Conservation (phyloP, 441 rosid genomes). For the Codiaeum variegatum region DNA sequence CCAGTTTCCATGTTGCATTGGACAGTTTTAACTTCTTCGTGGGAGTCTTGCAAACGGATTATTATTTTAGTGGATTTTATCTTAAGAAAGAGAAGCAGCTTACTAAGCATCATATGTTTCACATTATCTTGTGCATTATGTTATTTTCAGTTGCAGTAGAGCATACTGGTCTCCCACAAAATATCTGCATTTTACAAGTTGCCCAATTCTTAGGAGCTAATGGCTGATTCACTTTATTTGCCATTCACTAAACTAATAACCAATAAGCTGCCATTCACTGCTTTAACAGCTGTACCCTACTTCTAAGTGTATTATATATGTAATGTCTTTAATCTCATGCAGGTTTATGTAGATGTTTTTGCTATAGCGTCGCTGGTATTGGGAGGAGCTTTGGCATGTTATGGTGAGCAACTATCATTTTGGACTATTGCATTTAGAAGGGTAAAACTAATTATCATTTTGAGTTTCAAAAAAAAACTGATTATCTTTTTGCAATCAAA, state of each 20-base stretch:
- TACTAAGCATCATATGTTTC: neutral
- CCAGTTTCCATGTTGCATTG: neutral
- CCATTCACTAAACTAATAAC: too few relatives aligned
- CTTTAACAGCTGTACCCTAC: too few relatives aligned
- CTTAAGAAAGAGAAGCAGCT: neutral
- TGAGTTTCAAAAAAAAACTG: too few relatives aligned
- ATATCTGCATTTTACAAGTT: neutral
- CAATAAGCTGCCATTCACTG: too few relatives aligned
- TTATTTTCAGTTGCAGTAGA: neutral
- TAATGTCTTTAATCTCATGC: slow-evolving; percentile 26
- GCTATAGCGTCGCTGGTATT: slow-evolving; percentile 39
- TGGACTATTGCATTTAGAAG: neutral
- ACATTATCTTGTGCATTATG: neutral
- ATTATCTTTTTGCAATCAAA: slow-evolving; percentile 1
- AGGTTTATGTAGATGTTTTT: slow-evolving; percentile 50
- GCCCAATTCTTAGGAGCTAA: neutral
- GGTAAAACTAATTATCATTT: too few relatives aligned
- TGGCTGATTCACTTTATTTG: neutral
- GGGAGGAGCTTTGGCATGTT: slow-evolving; percentile 58
- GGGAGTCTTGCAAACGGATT: neutral
- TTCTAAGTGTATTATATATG: neutral
- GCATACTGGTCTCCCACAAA: neutral
- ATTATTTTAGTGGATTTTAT: neutral
- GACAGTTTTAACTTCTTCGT: neutral
- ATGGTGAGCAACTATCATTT: slow-evolving; percentile 40